These are phyloP conservation scores for Cucumis melo DNA, from an alignment of 306 rosid species.

Conservation along the genomic window DNA sequence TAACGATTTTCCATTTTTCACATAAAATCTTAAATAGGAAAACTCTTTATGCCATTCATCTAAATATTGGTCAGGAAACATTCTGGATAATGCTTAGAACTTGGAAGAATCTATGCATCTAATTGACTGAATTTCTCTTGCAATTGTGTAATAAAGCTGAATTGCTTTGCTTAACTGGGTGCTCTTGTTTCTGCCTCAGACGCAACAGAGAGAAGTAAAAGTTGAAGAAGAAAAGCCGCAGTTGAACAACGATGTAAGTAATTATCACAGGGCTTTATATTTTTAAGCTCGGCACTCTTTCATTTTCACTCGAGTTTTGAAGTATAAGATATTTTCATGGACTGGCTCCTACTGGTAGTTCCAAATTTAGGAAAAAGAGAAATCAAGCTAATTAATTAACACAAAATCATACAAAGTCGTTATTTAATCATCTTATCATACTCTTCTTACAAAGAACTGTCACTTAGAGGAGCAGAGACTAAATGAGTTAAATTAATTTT, in stretches of 20 bases:
- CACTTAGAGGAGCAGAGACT: not conserved
- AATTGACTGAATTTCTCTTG: not conserved
- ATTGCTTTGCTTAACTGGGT: not conserved
- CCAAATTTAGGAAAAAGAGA: not conserved
- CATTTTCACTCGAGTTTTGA: not conserved
- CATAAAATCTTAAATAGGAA: not conserved
- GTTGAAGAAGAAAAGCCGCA: conserved; percentile 14
- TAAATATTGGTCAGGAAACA: not conserved
- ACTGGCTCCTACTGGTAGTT: not conserved
- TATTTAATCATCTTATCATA: not conserved
- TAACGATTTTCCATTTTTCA: conserved; percentile 13
- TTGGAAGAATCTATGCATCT: not conserved
- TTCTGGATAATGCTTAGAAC: not conserved
- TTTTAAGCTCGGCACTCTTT: not conserved
- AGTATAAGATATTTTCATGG: not conserved
- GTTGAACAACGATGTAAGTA: conserved; percentile 20
- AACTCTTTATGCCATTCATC: not conserved
- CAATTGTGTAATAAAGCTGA: not conserved
- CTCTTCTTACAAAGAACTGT: not conserved
- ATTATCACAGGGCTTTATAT: not conserved
- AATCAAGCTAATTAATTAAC: not conserved
- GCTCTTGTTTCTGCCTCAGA: conserved; percentile 14
- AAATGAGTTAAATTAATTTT: not conserved
- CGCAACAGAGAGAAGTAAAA: conserved; percentile 5
- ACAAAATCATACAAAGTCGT: not conserved